phyloP scores from a whole-genome alignment of 225 moss, liverwort and hornwort genomes.

The Pseudisothecium myosuroides region DNA sequence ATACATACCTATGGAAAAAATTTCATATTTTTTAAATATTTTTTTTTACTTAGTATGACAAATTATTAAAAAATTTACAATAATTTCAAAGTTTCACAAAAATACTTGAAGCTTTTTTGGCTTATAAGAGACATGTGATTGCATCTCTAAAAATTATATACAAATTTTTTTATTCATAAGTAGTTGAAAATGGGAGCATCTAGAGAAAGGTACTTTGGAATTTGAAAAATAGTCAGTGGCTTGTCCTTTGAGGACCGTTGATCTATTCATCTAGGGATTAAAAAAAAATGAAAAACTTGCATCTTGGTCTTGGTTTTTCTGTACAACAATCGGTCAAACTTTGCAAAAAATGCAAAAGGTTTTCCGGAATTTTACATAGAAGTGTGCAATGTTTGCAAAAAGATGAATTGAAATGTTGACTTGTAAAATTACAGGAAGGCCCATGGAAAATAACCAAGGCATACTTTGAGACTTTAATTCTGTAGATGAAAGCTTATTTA shows the following conservation, averaged over 20 bases:
- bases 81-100: not conserved
- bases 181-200: not conserved
- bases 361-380: rapidly evolving
- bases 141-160: not conserved
- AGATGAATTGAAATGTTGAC: rapidly evolving
- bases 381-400: not conserved
- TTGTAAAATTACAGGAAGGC: not conserved
- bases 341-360: not conserved
- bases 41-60: not conserved
- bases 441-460: not conserved
- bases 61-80: not conserved
- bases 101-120: not conserved
- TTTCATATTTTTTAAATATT: not conserved
- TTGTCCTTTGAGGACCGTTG: rapidly evolving
- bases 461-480: not conserved
- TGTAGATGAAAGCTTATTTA: not conserved
- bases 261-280: not conserved
- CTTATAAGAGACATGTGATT: not conserved
- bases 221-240: not conserved
- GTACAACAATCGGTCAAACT: not conserved
- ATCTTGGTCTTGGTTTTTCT: rapidly evolving
- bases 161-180: not conserved
- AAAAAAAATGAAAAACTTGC: not conserved
- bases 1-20: not conserved
- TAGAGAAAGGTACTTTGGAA: rapidly evolving